Base-by-base conservation (phyloP, 2,329 filamentous ascomycete species). In the Trichoderma aggressivum region DNA sequence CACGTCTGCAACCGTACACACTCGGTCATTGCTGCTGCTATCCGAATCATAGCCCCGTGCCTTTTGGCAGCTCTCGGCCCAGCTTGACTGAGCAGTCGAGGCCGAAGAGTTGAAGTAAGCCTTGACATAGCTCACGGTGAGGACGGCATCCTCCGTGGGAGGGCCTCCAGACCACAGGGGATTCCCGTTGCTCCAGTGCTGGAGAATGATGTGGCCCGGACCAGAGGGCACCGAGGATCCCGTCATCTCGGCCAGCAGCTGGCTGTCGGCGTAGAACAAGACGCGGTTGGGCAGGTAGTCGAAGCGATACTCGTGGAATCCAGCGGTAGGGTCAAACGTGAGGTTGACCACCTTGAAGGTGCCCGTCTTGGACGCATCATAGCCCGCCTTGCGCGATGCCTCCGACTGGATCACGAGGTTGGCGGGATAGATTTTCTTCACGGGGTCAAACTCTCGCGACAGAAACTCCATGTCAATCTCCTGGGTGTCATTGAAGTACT, bases 401-500 rank as follows among this genome's bases (percentile, higher is more conserved):
- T 84, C 84, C 1, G 91, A 91, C 77, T 94, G 92, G 7, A 94
- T 83, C n/a, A 94, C 91, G 1, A 94, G 86, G 77, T 94, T 93
- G 66, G 94, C 84, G 0, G 89, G 87, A 73, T 86, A 90, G 36
- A 83, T 83, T 30, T 81, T 79, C 67, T 85, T 85, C 61, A 77
- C 76, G 2, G 77, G 74, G 71, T 87, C 83, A 78, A 90, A 92
- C 73, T 93, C 85, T 26, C 84, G 83, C 2, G 91, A 92, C 3
- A 94, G 85, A 77, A 94, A 92, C 75, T 95, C 92, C 81, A 94
- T 89, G 78, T 94, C 92, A 75, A 94, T 93, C 76, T 94, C 92
- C 77, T 92, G 90, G 1, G 90, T 91, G 79, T 94, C 89, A 79
- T 94, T 93, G 81, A 88, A 89, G 79, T 93, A 94, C 91, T 93